Conservation (phyloP, 169 alveolate species). For the Besnoitia besnoiti region DNA sequence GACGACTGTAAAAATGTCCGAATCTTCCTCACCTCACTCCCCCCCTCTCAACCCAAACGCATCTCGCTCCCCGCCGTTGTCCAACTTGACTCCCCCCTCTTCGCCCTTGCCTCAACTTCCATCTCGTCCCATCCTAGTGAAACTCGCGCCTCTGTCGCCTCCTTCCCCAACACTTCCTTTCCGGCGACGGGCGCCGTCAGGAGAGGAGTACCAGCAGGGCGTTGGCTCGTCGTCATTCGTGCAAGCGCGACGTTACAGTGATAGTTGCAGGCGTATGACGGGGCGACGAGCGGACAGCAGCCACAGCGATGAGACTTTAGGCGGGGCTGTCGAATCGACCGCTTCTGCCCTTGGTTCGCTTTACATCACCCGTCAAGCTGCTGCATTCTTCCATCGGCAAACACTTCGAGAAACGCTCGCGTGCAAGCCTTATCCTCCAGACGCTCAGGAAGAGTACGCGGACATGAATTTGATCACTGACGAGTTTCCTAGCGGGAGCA, state of each 20-base stretch:
- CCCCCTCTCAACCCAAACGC: neutral
- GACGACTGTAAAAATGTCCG: neutral
- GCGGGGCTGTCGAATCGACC: neutral
- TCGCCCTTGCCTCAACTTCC: conserved; percentile 27
- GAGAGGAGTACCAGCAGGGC: neutral
- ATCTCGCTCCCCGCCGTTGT: conserved; percentile 17
- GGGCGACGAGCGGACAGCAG: neutral
- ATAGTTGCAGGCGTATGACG: neutral
- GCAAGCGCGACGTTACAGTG: neutral
- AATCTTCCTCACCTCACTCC: neutral
- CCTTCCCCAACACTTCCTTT: conserved; percentile 23
- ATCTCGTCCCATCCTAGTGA: conserved; percentile 16
- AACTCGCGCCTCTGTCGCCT: conserved; percentile 6
- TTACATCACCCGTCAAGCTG: neutral
- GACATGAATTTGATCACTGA: neutral
- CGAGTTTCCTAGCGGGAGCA: neutral
- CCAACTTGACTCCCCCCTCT: conserved; percentile 4
- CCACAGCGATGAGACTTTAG: neutral
- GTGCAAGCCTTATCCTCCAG: neutral
- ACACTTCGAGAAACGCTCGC: neutral
- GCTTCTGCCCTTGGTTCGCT: neutral
- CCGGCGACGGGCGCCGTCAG: neutral
- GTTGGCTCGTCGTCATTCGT: neutral
- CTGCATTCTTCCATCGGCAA: neutral
- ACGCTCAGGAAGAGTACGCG: neutral